These are phyloP conservation scores for Eimeria maxima DNA, from an alignment of 169 alveolate species.

Conservation along the genomic window DNA sequence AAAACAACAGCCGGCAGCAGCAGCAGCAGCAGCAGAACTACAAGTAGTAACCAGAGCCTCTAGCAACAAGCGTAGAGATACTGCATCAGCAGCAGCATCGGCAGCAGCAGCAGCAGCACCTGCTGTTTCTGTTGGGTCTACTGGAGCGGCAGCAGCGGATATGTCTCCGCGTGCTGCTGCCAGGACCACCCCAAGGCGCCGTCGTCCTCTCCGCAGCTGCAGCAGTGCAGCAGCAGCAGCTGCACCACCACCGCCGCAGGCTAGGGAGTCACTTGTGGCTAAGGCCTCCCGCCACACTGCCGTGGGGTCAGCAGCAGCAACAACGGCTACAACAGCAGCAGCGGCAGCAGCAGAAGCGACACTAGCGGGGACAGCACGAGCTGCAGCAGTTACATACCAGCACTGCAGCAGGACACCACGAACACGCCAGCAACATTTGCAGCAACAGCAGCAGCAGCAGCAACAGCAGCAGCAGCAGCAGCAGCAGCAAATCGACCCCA, in stretches of 20 bases:
- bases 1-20: constrained; percentile 7
- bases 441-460: constrained; percentile 17
- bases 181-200: constrained; percentile 37
- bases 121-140: constrained; percentile 27
- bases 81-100: constrained; percentile 57
- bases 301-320: constrained; percentile 47
- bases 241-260: background rate
- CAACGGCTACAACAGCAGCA: constrained; percentile 26
- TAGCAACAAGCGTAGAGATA: constrained; percentile 8
- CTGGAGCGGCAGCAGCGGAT: constrained; percentile 4
- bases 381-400: background rate
- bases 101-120: constrained; percentile 42
- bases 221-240: constrained; percentile 72
- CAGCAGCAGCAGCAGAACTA: constrained; percentile 59
- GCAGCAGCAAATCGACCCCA: constrained; percentile 42
- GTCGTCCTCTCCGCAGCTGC: constrained; percentile 69
- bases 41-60: constrained; percentile 7
- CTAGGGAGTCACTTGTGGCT: background rate
- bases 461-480: constrained; percentile 71
- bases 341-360: constrained; percentile 43
- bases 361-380: constrained; percentile 30
- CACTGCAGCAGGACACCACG: constrained; percentile 29
- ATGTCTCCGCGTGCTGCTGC: constrained; percentile 35
- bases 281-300: constrained; percentile 2
- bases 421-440: constrained; percentile 26